Conservation (phyloP, 2,329 filamentous ascomycete genomes). For the Chaetomium sp. region DNA sequence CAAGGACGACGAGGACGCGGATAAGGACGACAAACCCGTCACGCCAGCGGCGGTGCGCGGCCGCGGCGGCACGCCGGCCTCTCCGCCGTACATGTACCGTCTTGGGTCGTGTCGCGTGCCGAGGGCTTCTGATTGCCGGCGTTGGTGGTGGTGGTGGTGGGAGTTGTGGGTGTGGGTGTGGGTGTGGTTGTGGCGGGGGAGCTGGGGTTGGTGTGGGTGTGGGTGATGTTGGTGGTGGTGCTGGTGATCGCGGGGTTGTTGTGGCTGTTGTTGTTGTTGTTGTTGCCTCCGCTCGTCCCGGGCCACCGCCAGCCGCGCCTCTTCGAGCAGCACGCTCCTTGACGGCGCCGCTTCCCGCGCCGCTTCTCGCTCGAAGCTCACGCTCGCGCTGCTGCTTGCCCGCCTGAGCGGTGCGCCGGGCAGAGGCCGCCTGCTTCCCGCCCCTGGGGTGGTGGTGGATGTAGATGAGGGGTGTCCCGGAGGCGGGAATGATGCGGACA, state of each 20-base stretch:
- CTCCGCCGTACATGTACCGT: neutral
- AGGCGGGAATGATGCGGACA: conserved; percentile 10
- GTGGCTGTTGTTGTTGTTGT: neutral
- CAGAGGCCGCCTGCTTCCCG: neutral
- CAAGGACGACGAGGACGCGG: too few relatives aligned
- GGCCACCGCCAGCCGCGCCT: neutral
- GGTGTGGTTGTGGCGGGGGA: neutral
- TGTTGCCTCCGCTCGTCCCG: neutral
- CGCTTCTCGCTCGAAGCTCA: neutral
- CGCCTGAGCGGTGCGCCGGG: conserved; percentile 20
- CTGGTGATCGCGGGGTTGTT: neutral
- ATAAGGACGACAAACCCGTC: neutral
- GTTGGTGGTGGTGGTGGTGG: conserved; percentile 4
- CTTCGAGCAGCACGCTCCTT: neutral
- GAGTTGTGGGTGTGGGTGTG: neutral
- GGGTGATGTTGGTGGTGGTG: neutral
- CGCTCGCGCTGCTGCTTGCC: neutral
- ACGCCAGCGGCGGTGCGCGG: conserved; percentile 6
- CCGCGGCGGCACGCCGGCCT: neutral
- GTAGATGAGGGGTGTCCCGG: neutral
- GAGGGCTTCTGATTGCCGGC: conserved; percentile 8
- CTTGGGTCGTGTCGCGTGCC: neutral
- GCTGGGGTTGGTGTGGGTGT: neutral
- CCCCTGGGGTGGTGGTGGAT: neutral
- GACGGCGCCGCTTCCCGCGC: neutral